A percentile compares a stretch with the other conserved stretches of the same genome.
These are phyloP conservation scores for Fusarium hainanense DNA, from an alignment of 2,329 filamentous ascomycete genomes.

Conservation along the genomic window DNA sequence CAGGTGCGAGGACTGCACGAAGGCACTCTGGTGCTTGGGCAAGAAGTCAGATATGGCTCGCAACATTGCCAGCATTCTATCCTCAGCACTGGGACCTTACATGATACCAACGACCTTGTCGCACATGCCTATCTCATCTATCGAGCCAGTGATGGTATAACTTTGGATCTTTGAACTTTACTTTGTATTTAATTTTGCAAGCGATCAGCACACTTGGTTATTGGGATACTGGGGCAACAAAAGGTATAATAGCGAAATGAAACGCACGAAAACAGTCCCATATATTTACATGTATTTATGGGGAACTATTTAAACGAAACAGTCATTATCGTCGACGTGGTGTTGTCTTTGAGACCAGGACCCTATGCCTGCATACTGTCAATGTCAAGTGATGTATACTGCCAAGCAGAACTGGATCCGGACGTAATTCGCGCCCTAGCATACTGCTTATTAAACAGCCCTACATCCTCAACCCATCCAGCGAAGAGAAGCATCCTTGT, in stretches of 20 bases:
- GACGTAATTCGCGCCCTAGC: neutral
- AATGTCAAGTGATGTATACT: neutral
- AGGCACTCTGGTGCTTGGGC: conserved; percentile 65
- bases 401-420: neutral
- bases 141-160: conserved; percentile 35
- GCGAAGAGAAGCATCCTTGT: neutral
- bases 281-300: conserved; percentile 20
- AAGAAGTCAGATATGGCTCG: conserved; percentile 64
- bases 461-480: neutral
- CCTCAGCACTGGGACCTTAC: conserved; percentile 42
- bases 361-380: neutral
- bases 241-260: conserved; percentile 18
- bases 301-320: conserved; percentile 10
- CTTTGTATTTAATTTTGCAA: conserved; percentile 1
- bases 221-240: conserved; percentile 2
- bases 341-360: neutral
- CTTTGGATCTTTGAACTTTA: conserved; percentile 1
- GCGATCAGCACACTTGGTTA: conserved; percentile 9
- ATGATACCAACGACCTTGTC: conserved; percentile 39
- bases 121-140: conserved; percentile 22
- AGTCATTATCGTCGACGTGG: conserved; percentile 14
- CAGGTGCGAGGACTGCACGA: conserved; percentile 61
- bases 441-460: neutral
- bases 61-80: conserved; percentile 44
- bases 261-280: conserved; percentile 4